These are phyloP conservation scores for Emmonsia crescens DNA, from an alignment of 2,329 filamentous ascomycete genomes.

Conservation along the genomic window DNA sequence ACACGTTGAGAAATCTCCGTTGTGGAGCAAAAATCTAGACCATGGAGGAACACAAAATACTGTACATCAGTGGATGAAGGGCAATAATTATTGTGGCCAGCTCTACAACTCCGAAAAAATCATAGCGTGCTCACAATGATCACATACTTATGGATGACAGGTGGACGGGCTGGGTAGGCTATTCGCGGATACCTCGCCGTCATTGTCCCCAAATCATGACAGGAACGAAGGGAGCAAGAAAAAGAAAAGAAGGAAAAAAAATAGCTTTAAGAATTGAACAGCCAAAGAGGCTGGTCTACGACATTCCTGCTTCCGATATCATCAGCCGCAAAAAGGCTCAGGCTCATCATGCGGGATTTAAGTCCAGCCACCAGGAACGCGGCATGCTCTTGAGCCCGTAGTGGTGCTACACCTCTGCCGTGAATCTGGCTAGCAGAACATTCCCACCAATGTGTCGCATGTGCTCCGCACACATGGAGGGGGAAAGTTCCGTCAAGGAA, in stretches of 20 bases:
- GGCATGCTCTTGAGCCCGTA: background rate
- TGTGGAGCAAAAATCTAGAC: background rate
- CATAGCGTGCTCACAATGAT: too few relatives aligned
- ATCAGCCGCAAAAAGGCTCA: background rate
- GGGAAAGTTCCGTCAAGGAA: background rate
- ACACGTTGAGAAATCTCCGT: background rate
- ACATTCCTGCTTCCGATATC: background rate
- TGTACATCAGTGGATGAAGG: too few relatives aligned
- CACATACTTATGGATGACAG: too few relatives aligned
- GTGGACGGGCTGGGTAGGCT: too few relatives aligned
- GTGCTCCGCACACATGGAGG: too few relatives aligned
- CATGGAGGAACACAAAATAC: background rate
- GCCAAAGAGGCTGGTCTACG: background rate
- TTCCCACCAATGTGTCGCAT: too few relatives aligned
- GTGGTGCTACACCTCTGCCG: background rate
- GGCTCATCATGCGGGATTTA: background rate
- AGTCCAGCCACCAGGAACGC: background rate
- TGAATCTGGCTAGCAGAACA: background rate
- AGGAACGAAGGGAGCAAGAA: background rate
- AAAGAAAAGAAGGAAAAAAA: background rate
- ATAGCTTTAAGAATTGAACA: background rate
- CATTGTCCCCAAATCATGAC: background rate
- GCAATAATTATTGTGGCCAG: too few relatives aligned
- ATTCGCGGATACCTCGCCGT: background rate
- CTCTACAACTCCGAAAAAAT: too few relatives aligned